Evolutionary conservation across 2,329 filamentous ascomycete genomes (phyloP).

Genomic region (Septoria petroselini): DNA sequence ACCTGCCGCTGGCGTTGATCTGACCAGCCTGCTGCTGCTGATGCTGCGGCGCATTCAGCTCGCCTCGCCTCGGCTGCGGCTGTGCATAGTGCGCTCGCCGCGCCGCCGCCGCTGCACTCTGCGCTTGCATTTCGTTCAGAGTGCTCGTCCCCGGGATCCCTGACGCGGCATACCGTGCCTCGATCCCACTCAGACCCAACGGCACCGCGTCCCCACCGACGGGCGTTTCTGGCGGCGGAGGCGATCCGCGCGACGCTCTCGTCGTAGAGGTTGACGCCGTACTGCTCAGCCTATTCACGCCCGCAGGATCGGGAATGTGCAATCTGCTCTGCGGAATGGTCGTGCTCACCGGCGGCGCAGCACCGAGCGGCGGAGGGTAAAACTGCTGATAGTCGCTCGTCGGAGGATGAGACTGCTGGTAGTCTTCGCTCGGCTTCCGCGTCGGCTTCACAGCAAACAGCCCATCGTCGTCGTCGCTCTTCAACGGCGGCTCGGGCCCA

Average conservation of each 20-base stretch:
- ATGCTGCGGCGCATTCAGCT: slow-evolving; percentile 35
- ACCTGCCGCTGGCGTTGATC: slow-evolving; percentile 60
- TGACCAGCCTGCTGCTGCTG: slow-evolving; percentile 23
- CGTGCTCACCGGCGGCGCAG: slow-evolving; percentile 27
- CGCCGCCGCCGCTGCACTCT: slow-evolving; percentile 79
- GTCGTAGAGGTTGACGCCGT: slow-evolving; percentile 93
- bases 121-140: slow-evolving; percentile 67
- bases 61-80: slow-evolving; percentile 46
- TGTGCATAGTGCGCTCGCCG: slow-evolving; percentile 70
- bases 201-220: slow-evolving; percentile 42
- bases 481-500: slow-evolving; percentile 66
- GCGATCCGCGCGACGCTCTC: slow-evolving; percentile 84
- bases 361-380: slow-evolving; percentile 53
- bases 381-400: slow-evolving; percentile 48
- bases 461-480: slow-evolving; percentile 63
- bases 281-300: slow-evolving; percentile 65
- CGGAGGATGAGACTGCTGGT: slow-evolving; percentile 56
- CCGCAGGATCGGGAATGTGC: slow-evolving; percentile 52
- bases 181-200: slow-evolving; percentile 64
- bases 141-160: slow-evolving; percentile 85
- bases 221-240: slow-evolving; percentile 90
- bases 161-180: slow-evolving; percentile 84
- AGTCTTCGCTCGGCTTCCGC: slow-evolving; percentile 27
- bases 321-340: slow-evolving; percentile 38
- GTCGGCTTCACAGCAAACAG: slow-evolving; percentile 60